Percentiles rank a stretch among this genome's conserved stretches.
phyloP scores from a whole-genome alignment of 2,329 filamentous ascomycete species.

The Hymenoscyphus scutula region DNA sequence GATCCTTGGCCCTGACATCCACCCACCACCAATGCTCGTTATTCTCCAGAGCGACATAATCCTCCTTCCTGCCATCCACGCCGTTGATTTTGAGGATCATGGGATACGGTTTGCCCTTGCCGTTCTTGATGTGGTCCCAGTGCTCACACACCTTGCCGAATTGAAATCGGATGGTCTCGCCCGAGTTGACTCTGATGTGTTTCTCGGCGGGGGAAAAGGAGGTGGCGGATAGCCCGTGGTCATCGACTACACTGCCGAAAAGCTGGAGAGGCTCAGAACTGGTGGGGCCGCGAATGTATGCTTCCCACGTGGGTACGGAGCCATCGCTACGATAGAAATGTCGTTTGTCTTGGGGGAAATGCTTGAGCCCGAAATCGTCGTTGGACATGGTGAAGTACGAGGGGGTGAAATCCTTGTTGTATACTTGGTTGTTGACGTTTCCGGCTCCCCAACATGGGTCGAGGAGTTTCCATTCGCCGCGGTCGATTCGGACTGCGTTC shows the following conservation, averaged over 20 bases:
- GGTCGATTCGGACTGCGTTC: slow-evolving; percentile 88
- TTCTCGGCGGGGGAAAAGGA: slow-evolving; percentile 61
- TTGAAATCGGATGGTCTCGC: slow-evolving; percentile 70
- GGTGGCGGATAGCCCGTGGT: slow-evolving; percentile 53
- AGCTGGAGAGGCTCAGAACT: slow-evolving; percentile 48
- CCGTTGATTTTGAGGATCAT: slow-evolving; percentile 68
- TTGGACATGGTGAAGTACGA: slow-evolving; percentile 61
- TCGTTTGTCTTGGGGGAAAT: slow-evolving; percentile 69
- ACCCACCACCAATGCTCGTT: slow-evolving; percentile 80
- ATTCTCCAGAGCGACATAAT: slow-evolving; percentile 70
- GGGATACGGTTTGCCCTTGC: slow-evolving; percentile 62
- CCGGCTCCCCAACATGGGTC: slow-evolving; percentile 95
- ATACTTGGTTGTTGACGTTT: slow-evolving; percentile 55
- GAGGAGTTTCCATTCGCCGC: slow-evolving; percentile 84
- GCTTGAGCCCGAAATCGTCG: slow-evolving; percentile 74
- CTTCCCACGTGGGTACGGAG: slow-evolving; percentile 68
- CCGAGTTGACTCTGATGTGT: slow-evolving; percentile 58
- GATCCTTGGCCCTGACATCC: slow-evolving; percentile 64
- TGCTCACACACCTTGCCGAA: slow-evolving; percentile 79
- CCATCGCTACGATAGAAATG: slow-evolving; percentile 77
- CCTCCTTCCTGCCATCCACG: slow-evolving; percentile 63
- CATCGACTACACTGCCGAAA: slow-evolving; percentile 43
- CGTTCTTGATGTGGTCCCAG: slow-evolving; percentile 71
- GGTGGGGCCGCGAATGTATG: slow-evolving; percentile 68
- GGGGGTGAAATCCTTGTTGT: slow-evolving; percentile 67